Evolutionary conservation across 257 asterid genomes (phyloP).

Genomic region (Mentha longifolia): DNA sequence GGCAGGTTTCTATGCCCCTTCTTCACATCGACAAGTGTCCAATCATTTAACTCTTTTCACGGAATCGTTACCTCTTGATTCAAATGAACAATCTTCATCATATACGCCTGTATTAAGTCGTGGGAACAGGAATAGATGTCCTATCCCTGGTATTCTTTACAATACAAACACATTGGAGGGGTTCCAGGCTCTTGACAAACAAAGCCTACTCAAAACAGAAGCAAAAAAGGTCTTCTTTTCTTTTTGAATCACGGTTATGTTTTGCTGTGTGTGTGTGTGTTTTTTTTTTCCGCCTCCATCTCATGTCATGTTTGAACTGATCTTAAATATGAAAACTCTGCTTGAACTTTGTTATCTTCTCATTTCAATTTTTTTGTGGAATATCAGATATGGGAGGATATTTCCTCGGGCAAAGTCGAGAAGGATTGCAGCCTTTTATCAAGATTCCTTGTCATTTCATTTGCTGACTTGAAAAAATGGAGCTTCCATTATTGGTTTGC

Average conservation of each 20-base stretch:
- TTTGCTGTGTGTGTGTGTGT: too few species aligned
- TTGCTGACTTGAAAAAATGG: conserved; percentile 98
- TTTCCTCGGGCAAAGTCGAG: conserved; percentile 77
- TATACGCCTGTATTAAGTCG: conserved; percentile 36
- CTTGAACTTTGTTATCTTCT: conserved; percentile 25
- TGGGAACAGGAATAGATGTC: conserved; percentile 91
- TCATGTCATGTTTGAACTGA: neutral
- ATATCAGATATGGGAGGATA: conserved; percentile 87
- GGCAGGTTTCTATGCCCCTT: conserved; percentile 90
- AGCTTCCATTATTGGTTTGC: conserved; percentile 94
- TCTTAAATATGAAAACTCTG: conserved; percentile 10
- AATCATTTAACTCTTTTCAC: conserved; percentile 77
- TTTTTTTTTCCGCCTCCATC: neutral
- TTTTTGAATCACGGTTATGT: neutral
- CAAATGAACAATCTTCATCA: conserved; percentile 41
- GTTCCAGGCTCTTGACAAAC: conserved; percentile 75
- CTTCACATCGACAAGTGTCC: conserved; percentile 72
- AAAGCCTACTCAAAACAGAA: conserved; percentile 65
- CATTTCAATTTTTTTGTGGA: conserved; percentile 31
- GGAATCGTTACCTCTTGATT: conserved; percentile 80
- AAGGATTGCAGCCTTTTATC: conserved; percentile 72
- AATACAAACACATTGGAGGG: conserved; percentile 90
- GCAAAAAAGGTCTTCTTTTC: conserved; percentile 60
- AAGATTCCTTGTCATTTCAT: conserved; percentile 86
- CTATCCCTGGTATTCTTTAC: conserved; percentile 80